Base-by-base conservation (phyloP, 2,329 filamentous ascomycete genomes). In the Venturia oleaginea region DNA sequence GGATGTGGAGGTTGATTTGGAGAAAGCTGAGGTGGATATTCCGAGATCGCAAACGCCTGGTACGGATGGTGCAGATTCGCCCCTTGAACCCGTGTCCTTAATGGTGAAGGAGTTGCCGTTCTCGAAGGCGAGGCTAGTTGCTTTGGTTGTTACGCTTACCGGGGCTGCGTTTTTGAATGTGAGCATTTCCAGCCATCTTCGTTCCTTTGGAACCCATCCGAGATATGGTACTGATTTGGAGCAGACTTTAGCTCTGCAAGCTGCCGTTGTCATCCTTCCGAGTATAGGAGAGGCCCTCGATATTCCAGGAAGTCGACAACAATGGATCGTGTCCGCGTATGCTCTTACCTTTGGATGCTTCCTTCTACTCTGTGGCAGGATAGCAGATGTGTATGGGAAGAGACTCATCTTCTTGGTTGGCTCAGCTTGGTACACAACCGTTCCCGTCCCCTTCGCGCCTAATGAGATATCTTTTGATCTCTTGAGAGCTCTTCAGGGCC, bases 261-360 rank as follows among this genome's bases (percentile, higher is more conserved):
- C 82, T 1, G 80, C 84, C 4, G 83, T 87, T 65, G 86, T 87
- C 66, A 82, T 86, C 61, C 75, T 88, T 19, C 85, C 85, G 0
- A 81, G 80, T n/a, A 86, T 88, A 40, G 83, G 84, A 43, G 69
- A 76, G 32, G 81, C 81, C 13, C 76, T 88, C 4, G 66, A 72
- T 62, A 84, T 88, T 24, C 85, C 85, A 0, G 80, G 83, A 46
- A 79, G 79, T 32, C 79, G 85, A 19, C 79, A 84, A 65, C 85
- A 88, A 75, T 89, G 86, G 86, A 80, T 89, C 66, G 78, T 89
- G 0, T 88, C 86, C 0, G 82, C 85, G 0, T 89, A 89, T 70
- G 79, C 83, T 4, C 79, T 89, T 19, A 79, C 85, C 0, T 89
- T 89, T 68, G 86, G 85, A 59, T 88, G 86, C 72, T 88, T 89